Base-by-base conservation (phyloP, 75 land plant genomes). In the Cryptomeria japonica region DNA sequence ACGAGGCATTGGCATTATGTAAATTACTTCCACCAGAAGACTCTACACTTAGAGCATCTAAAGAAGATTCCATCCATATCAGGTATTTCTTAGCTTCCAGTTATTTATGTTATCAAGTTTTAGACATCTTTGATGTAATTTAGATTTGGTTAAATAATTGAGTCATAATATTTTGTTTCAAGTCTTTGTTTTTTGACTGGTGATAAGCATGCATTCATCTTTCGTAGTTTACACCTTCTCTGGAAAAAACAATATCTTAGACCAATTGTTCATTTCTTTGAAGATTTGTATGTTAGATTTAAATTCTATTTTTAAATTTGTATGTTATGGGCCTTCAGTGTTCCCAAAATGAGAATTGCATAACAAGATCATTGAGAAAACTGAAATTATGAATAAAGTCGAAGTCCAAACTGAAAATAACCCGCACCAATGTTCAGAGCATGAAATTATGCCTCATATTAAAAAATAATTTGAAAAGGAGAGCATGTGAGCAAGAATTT, bases 11-110 rank as follows among this genome's bases (percentile, higher is more conserved):
- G 91, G 95, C 97, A 32, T 92, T 98, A 56, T 98, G 99, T 84
- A 98, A 98, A 88, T 87, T 97, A 83, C 94, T 98, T 61, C 99
- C 99, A 44, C 97, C 95, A 15, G 99, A 98, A 90, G 99, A 98
- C 93, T 90, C 99, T 80, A 91, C 93, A 83, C 93, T 98, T 32
- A 88, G 99, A 92, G 95, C 95, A 86, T 89, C 97, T 88, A 98
- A 96, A 87, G 99, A 98, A 88, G 90, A 93, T 39, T 91, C 97
- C 64, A 97, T 98, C 80, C 99, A 94, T 87, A 92, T 94, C 38
- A 89, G 99, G 99, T 96, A 86, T 55, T 82, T 12, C 51, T 82
- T 46, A 13, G 47, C 49, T 46, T 82, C 46, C 15, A 82, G 84
- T 11, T 44, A 41, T 80, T 80, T 80, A 82, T 46, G 16, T 53